phyloP scores from a whole-genome alignment of 2,329 filamentous ascomycete species.

The Rachicladosporium sp. region DNA sequence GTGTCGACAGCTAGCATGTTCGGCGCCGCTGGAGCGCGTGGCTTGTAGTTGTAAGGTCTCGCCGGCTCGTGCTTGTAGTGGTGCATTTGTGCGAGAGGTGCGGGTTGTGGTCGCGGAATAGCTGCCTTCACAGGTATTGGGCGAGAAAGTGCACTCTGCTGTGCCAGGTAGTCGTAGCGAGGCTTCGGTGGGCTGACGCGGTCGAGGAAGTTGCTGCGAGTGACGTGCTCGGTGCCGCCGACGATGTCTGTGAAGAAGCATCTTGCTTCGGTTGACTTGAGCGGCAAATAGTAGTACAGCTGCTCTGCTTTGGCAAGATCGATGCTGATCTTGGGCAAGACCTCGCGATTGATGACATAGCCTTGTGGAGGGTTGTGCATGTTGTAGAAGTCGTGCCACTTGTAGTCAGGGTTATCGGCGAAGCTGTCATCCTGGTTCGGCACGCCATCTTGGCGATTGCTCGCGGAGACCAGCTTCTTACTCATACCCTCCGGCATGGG shows the following conservation, averaged over 20 bases:
- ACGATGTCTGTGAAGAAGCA: conserved; percentile 82
- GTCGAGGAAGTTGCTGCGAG: conserved; percentile 60
- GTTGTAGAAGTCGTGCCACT: conserved; percentile 58
- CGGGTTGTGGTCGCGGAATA: conserved; percentile 3
- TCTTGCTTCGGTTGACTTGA: conserved; percentile 75
- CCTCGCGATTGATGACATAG: conserved; percentile 19
- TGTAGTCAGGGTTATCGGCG: conserved; percentile 32
- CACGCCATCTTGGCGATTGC: conserved; percentile 38
- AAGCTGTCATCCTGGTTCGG: conserved; percentile 36
- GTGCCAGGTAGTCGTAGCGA: conserved; percentile 11
- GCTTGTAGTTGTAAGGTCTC: conserved; percentile 28
- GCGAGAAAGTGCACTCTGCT: conserved; percentile 13
- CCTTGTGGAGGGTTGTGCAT: conserved; percentile 26
- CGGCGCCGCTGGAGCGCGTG: conserved; percentile 20
- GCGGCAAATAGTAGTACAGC: conserved; percentile 80
- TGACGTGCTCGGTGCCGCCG: conserved; percentile 47
- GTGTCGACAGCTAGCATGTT: conserved; percentile 18
- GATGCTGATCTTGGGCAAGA: conserved; percentile 49
- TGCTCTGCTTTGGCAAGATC: conserved; percentile 61
- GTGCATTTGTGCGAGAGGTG: conserved; percentile 1
- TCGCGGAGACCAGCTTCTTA: conserved; percentile 33
- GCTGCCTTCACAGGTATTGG: conserved; percentile 5
- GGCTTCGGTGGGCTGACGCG: conserved; percentile 39
- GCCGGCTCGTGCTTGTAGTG: conserved; percentile 8
- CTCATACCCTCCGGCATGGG: conserved; percentile 50